These are phyloP conservation scores for Sequoia sempervirens DNA, from an alignment of 75 land plant genomes.

Conservation along the genomic window DNA sequence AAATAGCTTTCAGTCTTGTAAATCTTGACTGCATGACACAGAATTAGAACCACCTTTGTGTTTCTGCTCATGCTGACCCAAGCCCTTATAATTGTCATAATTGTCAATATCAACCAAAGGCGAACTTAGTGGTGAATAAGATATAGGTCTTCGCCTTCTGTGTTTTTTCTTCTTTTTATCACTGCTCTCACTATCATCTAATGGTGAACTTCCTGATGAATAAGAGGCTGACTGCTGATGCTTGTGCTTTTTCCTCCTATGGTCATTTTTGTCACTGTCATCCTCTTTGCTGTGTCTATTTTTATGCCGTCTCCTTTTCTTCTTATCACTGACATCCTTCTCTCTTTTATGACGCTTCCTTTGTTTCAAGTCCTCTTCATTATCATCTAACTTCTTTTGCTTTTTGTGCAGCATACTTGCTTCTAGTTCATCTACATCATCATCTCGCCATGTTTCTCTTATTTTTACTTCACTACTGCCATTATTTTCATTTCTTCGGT, in stretches of 20 bases:
- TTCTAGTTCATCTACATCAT: neutral
- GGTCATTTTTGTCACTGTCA: conserved; percentile 22
- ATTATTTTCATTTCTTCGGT: neutral
- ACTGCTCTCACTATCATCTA: neutral
- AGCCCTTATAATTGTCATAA: neutral
- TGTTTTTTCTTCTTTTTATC: conserved; percentile 1
- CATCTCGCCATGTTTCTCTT: neutral
- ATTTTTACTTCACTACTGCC: neutral
- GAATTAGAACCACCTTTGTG: neutral
- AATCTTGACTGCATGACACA: neutral
- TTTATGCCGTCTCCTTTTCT: conserved; percentile 18
- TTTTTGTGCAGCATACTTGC: neutral
- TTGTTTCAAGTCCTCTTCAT: conserved; percentile 1
- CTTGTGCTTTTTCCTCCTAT: conserved; percentile 30
- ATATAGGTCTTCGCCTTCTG: neutral
- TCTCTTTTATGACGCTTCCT: neutral
- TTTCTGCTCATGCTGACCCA: neutral
- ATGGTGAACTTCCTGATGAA: conserved; percentile 14
- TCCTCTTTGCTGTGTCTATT: conserved; percentile 22
- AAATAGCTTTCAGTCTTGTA: neutral
- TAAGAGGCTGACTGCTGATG: conserved; percentile 27
- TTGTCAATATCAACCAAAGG: neutral
- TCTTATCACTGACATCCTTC: conserved; percentile 23
- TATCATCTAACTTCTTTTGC: neutral
- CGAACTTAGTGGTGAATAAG: neutral